phyloP scores from a whole-genome alignment of 768 basidiomycete species.

The Gautieria morchelliformis region DNA sequence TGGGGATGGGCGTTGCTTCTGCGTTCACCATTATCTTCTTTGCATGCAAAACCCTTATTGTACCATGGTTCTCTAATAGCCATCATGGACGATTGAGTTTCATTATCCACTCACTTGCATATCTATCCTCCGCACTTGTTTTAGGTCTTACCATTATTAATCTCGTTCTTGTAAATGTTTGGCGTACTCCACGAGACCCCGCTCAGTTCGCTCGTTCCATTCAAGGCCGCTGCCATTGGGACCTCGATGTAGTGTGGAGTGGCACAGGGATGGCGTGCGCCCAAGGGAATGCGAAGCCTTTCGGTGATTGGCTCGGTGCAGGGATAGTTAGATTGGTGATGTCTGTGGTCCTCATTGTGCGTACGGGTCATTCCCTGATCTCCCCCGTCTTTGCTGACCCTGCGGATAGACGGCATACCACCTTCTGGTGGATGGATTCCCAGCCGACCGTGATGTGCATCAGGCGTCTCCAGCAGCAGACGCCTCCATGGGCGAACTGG shows the following conservation, averaged over 20 bases:
- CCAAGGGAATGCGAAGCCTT: conserved; percentile 25
- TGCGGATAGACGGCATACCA: background rate
- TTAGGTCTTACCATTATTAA: conserved; percentile 46
- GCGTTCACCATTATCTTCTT: conserved; percentile 33
- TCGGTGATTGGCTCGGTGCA: conserved; percentile 47
- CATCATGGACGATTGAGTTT: conserved; percentile 31
- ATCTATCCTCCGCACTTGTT: conserved; percentile 36
- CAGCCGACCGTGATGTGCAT: background rate
- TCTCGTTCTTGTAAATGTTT: conserved; percentile 42
- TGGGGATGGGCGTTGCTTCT: conserved; percentile 41
- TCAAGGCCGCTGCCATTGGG: conserved; percentile 44
- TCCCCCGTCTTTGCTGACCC: conserved; percentile 16
- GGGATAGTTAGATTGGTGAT: conserved; percentile 43
- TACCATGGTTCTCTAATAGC: conserved; percentile 21
- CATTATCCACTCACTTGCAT: conserved; percentile 29
- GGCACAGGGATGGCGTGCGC: conserved; percentile 22
- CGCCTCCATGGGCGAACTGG: background rate
- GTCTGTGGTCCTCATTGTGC: conserved; percentile 44
- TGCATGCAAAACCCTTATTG: conserved; percentile 8
- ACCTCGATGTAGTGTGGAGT: conserved; percentile 62
- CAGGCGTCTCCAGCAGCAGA: background rate
- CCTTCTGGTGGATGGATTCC: background rate
- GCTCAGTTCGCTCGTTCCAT: conserved; percentile 23
- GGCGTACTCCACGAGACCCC: conserved; percentile 33
- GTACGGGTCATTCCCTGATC: conserved; percentile 17